These are phyloP conservation scores for Boletus reticulatus DNA, from an alignment of 768 basidiomycete genomes.

Conservation along the genomic window DNA sequence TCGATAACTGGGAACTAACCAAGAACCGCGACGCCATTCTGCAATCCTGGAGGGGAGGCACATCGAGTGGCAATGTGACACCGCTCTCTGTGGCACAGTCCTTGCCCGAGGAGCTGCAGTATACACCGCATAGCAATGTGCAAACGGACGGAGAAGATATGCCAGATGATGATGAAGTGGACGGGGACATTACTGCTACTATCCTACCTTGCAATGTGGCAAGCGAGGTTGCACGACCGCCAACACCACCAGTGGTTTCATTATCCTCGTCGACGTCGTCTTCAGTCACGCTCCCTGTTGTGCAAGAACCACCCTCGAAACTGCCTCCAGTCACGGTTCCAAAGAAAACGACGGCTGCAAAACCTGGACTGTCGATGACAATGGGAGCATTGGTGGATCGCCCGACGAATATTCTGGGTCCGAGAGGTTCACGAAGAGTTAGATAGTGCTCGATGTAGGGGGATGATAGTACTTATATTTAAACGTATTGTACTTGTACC, in stretches of 20 bases:
- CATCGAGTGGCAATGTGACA: constrained; percentile 32
- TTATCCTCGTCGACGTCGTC: constrained; percentile 41
- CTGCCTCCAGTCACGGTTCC: not conserved
- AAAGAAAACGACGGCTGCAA: constrained; percentile 24
- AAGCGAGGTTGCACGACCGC: constrained; percentile 13
- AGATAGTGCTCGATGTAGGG: constrained; percentile 12
- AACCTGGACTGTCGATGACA: constrained; percentile 23
- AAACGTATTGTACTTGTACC: constrained; percentile 1
- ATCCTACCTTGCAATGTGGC: constrained; percentile 6
- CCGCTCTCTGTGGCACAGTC: constrained; percentile 39
- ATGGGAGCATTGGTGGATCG: constrained; percentile 31
- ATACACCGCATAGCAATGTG: constrained; percentile 11
- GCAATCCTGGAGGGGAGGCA: constrained; percentile 44
- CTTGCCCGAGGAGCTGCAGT: constrained; percentile 31
- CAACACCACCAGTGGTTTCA: constrained; percentile 28
- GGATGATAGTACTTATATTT: constrained; percentile 10
- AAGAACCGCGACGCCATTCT: constrained; percentile 60
- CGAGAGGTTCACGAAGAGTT: constrained; percentile 30
- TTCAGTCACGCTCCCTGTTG: constrained; percentile 26
- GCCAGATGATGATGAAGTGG: constrained; percentile 2
- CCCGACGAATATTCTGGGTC: constrained; percentile 34
- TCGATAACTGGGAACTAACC: constrained; percentile 72
- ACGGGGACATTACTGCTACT: constrained; percentile 22
- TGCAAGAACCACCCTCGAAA: constrained; percentile 8
- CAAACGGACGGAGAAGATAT: constrained; percentile 26